A percentile compares a stretch with the other conserved stretches of the same genome.
These are phyloP conservation scores for Pelargonium nanum DNA, from an alignment of 345 rosid species.

Conservation along the genomic window DNA sequence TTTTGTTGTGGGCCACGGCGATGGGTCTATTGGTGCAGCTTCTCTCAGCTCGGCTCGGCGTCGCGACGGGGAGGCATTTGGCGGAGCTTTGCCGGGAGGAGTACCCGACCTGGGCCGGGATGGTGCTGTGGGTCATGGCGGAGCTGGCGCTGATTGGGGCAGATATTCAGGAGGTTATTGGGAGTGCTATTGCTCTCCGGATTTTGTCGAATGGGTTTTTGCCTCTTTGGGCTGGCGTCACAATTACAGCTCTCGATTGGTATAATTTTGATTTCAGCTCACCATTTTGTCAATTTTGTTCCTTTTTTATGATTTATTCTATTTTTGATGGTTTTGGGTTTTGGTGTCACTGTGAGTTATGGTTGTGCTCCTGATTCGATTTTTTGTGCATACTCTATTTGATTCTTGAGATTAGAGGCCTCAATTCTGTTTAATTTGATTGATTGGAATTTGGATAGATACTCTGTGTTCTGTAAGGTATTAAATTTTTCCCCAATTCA, in stretches of 20 bases:
- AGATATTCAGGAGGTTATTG: conserved; percentile 42
- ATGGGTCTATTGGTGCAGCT: conserved; percentile 45
- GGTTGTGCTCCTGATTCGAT: no score
- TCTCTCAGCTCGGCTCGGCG: conserved; percentile 36
- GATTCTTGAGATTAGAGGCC: conserved; percentile 9
- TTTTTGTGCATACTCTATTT: no score
- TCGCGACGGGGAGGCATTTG: conserved; percentile 35
- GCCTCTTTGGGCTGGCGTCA: conserved; percentile 24
- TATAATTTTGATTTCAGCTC: background rate
- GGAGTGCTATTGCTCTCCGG: conserved; percentile 30
- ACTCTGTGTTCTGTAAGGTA: no score
- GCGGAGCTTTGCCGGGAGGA: conserved; percentile 41
- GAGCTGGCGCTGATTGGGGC: conserved; percentile 40
- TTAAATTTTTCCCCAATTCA: background rate
- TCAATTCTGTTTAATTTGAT: no score
- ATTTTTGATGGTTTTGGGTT: background rate
- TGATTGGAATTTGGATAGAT: no score
- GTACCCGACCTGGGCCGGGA: conserved; percentile 35
- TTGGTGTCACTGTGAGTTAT: background rate
- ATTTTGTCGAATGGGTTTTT: conserved; percentile 16
- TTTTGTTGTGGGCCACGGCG: conserved; percentile 36
- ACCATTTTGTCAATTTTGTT: background rate
- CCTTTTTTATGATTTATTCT: background rate
- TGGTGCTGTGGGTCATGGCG: conserved; percentile 35
- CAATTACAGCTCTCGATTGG: conserved; percentile 19